These are phyloP conservation scores for Primulina tabacum DNA, from an alignment of 257 asterid species.

Conservation along the genomic window DNA sequence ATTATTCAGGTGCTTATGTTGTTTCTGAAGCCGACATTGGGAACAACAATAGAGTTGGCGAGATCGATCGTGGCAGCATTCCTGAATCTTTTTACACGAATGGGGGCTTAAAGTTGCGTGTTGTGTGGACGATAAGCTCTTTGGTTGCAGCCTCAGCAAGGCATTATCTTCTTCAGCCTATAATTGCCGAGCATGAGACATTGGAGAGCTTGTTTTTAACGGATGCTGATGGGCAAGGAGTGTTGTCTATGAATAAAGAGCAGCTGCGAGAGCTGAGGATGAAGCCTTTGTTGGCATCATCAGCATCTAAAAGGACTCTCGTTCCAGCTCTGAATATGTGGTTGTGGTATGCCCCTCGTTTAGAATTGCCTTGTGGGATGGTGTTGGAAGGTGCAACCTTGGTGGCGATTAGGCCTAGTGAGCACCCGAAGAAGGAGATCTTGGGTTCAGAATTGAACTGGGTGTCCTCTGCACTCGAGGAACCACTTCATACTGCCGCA, in stretches of 20 bases:
- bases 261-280: conserved; percentile 85
- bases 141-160: conserved; percentile 87
- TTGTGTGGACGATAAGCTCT: conserved; percentile 91
- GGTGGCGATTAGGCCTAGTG: conserved; percentile 85
- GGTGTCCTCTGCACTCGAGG: conserved; percentile 73
- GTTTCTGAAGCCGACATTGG: conserved; percentile 7
- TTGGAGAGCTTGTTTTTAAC: conserved; percentile 63
- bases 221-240: conserved; percentile 81
- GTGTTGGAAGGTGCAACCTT: conserved; percentile 80
- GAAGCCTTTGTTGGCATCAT: conserved; percentile 81
- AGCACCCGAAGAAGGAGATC: conserved; percentile 61
- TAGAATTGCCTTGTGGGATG: conserved; percentile 79
- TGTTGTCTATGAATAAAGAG: conserved; percentile 70
- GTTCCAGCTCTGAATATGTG: conserved; percentile 85
- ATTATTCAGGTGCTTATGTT: not conserved
- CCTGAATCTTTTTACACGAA: conserved; percentile 83
- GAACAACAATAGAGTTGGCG: conserved; percentile 24
- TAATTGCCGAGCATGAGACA: conserved; percentile 72
- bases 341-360: conserved; percentile 72
- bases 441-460: conserved; percentile 50
- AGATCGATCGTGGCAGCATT: conserved; percentile 58
- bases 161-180: conserved; percentile 79
- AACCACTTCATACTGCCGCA: conserved; percentile 68
- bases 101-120: conserved; percentile 79
- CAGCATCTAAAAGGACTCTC: conserved; percentile 80